Evolutionary conservation across 495 filamentous ascomycete species (phyloP), one percentile per base, ranked within the genome.

Genomic region (Penicillium samsonianum): DNA sequence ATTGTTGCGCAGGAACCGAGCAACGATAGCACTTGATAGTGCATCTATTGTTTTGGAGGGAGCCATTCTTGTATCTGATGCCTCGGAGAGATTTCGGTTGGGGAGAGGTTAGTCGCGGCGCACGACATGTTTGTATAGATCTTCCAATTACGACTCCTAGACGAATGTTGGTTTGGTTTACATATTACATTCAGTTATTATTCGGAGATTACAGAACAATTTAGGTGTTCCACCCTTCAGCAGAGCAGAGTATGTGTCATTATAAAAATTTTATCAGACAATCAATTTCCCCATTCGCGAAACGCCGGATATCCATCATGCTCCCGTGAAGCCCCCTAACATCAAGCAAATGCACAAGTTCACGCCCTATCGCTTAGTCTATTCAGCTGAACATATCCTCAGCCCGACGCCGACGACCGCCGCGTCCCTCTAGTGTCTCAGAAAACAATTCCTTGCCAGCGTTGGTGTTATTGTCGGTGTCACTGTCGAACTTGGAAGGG

Each of bases 371-470:
- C 23, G n/a, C 19, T 44, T 3, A 50, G 25, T 14, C 25, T 41
- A 31, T 35, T 75, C 62, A 81, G 48, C 70, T 63, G 62, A 82
- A 82, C 74, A 82, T 74, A 58, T 82, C 80, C 60, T 81, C 76
- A 1, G 79, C 80, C 52, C 68, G 72, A 33, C 78, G 77, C 19
- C 78, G 71, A 40, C 70, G 75, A 17, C 75, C 76, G 33, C 78
- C 79, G 46, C 79, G 70, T 11, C 79, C 80, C 53, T 77, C 71
- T n/a, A 80, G 55, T 47, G 75, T 82, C 33, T 80, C 78, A 2
- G 73, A 69, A 55, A 92, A 91, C 7, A 92, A 72, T 66, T 91
- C 89, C 71, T 90, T 92, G 25, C 82, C 83, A 6, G 82, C 71
- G 69, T 90, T 90, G 16, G 65, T 63, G 16, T 77, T 62, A n/a